phyloP scores from a whole-genome alignment of 1,284 basidiomycete genomes.

The Melampsora occidentalis region DNA sequence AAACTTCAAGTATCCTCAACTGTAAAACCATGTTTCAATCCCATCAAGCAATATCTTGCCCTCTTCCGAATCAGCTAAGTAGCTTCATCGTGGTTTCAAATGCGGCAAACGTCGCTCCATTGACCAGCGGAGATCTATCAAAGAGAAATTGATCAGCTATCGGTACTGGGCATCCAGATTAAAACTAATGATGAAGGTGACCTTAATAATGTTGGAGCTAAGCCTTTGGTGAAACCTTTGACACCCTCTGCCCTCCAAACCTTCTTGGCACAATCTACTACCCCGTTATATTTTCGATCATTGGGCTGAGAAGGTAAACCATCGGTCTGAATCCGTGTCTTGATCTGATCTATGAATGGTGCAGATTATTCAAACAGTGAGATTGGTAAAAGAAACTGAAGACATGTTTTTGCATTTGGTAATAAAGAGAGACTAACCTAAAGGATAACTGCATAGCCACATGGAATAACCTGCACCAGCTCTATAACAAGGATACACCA shows the following conservation, averaged over 20 bases:
- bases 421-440: slow-evolving; percentile 37
- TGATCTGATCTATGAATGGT: slow-evolving; percentile 75
- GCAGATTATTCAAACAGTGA: slow-evolving; percentile 63
- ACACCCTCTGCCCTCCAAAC: slow-evolving; percentile 78
- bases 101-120: slow-evolving; percentile 38
- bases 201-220: slow-evolving; percentile 87
- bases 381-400: not conserved
- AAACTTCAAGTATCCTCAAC: too few species aligned
- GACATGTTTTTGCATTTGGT: slow-evolving; percentile 4
- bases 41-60: too few species aligned
- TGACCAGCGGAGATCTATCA: slow-evolving; percentile 33
- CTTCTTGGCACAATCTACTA: slow-evolving; percentile 74
- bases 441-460: slow-evolving; percentile 51
- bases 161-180: not conserved
- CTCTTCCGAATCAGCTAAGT: not conserved
- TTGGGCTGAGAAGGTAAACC: slow-evolving; percentile 53
- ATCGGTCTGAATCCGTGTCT: slow-evolving; percentile 92
- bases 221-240: slow-evolving; percentile 80
- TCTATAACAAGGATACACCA: not conserved
- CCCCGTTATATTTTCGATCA: slow-evolving; percentile 69
- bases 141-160: not conserved
- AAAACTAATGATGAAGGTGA: slow-evolving; percentile 49
- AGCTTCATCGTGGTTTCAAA: slow-evolving; percentile 32
- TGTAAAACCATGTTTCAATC: too few species aligned
- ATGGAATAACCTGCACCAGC: slow-evolving; percentile 53